Percentiles rank a stretch among this genome's conserved stretches.
phyloP scores from a whole-genome alignment of 1,284 basidiomycete species.

The Pyrrhoderma lamaoense region DNA sequence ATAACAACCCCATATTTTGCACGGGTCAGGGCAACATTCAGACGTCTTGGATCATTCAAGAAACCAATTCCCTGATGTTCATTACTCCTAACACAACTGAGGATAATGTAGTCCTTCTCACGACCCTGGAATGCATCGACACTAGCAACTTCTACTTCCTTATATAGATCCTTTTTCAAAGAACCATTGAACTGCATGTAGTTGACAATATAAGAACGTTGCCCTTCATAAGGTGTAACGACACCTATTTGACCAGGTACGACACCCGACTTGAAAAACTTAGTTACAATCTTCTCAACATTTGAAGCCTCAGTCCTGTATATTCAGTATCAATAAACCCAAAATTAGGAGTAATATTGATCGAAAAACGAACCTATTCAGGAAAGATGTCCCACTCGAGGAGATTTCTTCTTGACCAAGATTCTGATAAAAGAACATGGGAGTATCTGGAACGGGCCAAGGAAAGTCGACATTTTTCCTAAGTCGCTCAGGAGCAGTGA shows the following conservation, averaged over 20 bases:
- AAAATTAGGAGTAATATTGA: background rate
- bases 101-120: conserved; percentile 99
- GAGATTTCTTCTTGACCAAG: conserved; percentile 99
- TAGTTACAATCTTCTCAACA: conserved; percentile 99
- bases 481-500: conserved; percentile 94
- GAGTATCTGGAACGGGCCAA: conserved; percentile 96
- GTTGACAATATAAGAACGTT: conserved; percentile 97
- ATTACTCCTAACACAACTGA: conserved; percentile 98
- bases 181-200: conserved; percentile 99
- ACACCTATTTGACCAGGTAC: conserved; percentile 94
- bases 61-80: conserved; percentile 99
- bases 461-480: conserved; percentile 98
- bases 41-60: conserved; percentile 92
- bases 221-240: conserved; percentile 98
- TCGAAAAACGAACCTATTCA: conserved; percentile 64
- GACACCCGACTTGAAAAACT: conserved; percentile 99
- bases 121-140: conserved; percentile 99
- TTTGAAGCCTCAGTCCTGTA: conserved; percentile 93
- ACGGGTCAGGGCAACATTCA: conserved; percentile 96
- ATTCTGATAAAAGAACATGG: conserved; percentile 99
- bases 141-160: conserved; percentile 97
- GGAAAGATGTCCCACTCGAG: conserved; percentile 95
- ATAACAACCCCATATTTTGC: conserved; percentile 99
- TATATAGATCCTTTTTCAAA: conserved; percentile 98
- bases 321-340: conserved; percentile 16